Evolutionary conservation across 2,329 filamentous ascomycete genomes (phyloP).

Genomic region (Gremmenia infestans): DNA sequence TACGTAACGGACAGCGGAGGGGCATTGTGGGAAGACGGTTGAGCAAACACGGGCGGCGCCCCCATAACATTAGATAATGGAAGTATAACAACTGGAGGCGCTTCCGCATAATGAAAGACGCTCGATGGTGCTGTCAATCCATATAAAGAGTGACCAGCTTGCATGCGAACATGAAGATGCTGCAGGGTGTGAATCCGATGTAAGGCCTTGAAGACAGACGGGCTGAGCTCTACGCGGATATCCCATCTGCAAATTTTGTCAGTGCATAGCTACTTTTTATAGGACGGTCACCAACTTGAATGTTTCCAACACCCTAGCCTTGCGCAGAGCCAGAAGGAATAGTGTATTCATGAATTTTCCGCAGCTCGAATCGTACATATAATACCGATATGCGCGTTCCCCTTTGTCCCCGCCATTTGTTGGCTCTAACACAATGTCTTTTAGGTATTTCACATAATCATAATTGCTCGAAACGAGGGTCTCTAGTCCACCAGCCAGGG

Average conservation of each 20-base stretch:
- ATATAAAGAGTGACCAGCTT: conserved; percentile 52
- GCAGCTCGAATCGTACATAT: conserved; percentile 50
- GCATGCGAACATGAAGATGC: conserved; percentile 53
- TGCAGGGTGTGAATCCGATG: conserved; percentile 49
- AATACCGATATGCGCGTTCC: conserved; percentile 49
- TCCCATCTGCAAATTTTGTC: conserved; percentile 47
- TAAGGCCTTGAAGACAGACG: conserved; percentile 51
- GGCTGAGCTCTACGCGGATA: conserved; percentile 56
- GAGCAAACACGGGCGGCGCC: conserved; percentile 3
- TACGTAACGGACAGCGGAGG: not conserved
- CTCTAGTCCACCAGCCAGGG: conserved; percentile 52
- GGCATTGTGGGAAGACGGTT: conserved; percentile 1
- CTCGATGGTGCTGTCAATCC: conserved; percentile 39
- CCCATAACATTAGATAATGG: conserved; percentile 1
- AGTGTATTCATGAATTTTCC: conserved; percentile 62
- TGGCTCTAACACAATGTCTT: conserved; percentile 52
- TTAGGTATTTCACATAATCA: conserved; percentile 55
- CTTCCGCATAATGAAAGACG: conserved; percentile 25
- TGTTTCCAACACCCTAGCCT: conserved; percentile 48
- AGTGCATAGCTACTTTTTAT: not conserved
- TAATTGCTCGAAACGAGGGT: conserved; percentile 60
- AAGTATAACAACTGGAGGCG: conserved; percentile 4
- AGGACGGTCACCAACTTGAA: conserved; percentile 42
- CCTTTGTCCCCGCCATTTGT: conserved; percentile 47
- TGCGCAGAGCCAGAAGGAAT: conserved; percentile 51